Evolutionary conservation across 2,329 filamentous ascomycete genomes (phyloP).

Genomic region (Incumbomyces delicatus): DNA sequence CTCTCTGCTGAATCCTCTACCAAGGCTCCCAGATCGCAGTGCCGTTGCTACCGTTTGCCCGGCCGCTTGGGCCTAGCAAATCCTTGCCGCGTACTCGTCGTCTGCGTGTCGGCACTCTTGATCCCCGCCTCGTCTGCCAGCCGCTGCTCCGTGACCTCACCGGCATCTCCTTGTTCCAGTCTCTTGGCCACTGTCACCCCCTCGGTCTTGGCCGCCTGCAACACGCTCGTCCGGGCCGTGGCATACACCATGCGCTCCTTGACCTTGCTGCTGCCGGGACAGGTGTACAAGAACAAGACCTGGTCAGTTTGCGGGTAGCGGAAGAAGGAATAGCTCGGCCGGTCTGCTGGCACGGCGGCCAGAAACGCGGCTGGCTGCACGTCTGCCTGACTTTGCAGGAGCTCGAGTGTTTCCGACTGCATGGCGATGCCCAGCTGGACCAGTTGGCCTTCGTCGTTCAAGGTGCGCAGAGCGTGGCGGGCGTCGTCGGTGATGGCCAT

Average conservation of each 20-base stretch:
- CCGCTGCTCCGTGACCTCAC: constrained; percentile 45
- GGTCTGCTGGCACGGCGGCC: constrained; percentile 39
- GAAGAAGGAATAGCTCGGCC: constrained; percentile 54
- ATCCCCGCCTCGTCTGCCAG: constrained; percentile 44
- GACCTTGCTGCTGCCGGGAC: constrained; percentile 50
- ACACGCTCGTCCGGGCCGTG: constrained; percentile 45
- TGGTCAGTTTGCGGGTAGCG: constrained; percentile 38
- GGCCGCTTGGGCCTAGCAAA: constrained; percentile 58
- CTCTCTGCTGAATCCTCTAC: no score
- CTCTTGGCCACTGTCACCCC: constrained; percentile 50
- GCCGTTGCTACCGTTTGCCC: constrained; percentile 35
- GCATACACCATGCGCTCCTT: constrained; percentile 59
- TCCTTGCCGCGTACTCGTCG: constrained; percentile 26
- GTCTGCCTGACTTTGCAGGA: constrained; percentile 32
- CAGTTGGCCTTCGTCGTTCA: constrained; percentile 22
- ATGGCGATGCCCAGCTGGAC: constrained; percentile 35
- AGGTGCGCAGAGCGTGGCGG: constrained; percentile 38
- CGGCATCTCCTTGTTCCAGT: constrained; percentile 51
- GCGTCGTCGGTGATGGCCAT: constrained; percentile 47
- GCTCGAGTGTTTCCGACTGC: constrained; percentile 44
- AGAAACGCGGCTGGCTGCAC: constrained; percentile 37
- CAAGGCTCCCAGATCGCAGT: no score
- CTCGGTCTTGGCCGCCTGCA: constrained; percentile 44
- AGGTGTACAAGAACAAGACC: constrained; percentile 56
- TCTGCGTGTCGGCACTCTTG: constrained; percentile 3